phyloP scores from a whole-genome alignment of 1,139 yeast species.

The Dujonia santamariae region DNA sequence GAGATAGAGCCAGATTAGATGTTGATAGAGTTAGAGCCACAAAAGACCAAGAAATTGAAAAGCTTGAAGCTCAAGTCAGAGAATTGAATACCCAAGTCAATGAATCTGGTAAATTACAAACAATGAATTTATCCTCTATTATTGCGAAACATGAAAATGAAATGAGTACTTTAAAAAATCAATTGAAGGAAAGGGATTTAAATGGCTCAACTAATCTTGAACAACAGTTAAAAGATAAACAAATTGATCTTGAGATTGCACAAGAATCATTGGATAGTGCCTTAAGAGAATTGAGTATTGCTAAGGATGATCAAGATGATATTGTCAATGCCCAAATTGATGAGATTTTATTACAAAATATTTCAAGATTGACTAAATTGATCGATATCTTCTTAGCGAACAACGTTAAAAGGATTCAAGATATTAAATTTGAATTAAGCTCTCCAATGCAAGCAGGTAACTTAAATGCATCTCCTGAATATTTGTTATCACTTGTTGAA shows the following conservation, averaged over 20 bases:
- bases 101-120: constrained; percentile 64
- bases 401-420: constrained; percentile 72
- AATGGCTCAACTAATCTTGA: constrained; percentile 33
- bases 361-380: constrained; percentile 51
- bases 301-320: constrained; percentile 53
- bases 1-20: constrained; percentile 86
- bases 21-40: constrained; percentile 69
- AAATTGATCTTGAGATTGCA: constrained; percentile 75
- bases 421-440: constrained; percentile 65
- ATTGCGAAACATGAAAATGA: constrained; percentile 63
- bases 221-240: constrained; percentile 59
- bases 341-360: constrained; percentile 47
- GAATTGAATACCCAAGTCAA: constrained; percentile 59
- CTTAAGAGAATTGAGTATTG: constrained; percentile 53
- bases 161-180: constrained; percentile 38
- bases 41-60: constrained; percentile 66
- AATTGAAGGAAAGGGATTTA: constrained; percentile 29
- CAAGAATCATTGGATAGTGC: constrained; percentile 81
- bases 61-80: constrained; percentile 62
- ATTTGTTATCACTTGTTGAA: constrained; percentile 67
- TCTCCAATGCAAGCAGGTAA: constrained; percentile 86
- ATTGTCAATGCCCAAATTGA: constrained; percentile 61
- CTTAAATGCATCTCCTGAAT: constrained; percentile 72
- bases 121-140: constrained; percentile 60
- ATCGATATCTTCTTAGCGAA: constrained; percentile 72